Conservation (phyloP, 257 asterid species). For the Petunia axillaris region DNA sequence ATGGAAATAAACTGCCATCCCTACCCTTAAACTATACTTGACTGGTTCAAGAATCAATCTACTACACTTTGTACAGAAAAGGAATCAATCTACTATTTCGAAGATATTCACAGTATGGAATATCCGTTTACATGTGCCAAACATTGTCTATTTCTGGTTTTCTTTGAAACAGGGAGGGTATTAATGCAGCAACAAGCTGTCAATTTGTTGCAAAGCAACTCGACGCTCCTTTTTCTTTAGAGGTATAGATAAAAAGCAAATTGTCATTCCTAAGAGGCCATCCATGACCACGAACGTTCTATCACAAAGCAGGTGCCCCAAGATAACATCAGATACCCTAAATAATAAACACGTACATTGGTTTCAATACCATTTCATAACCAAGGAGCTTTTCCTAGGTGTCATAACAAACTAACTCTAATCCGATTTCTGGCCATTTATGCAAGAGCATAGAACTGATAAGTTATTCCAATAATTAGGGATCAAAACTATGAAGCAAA, state of each 20-base stretch:
- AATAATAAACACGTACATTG: not conserved
- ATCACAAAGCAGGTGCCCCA: not conserved
- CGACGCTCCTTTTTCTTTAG: not conserved
- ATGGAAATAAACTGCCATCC: conserved; percentile 35
- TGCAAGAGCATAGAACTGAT: not conserved
- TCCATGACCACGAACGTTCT: not conserved
- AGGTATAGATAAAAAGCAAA: not conserved
- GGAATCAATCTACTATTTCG: not conserved
- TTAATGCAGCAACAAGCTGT: not conserved
- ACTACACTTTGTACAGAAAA: not conserved
- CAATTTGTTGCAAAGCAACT: not conserved
- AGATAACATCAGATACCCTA: not conserved
- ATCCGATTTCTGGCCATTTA: not conserved
- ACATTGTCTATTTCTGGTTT: not conserved
- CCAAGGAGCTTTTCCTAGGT: not conserved
- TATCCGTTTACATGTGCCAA: not conserved
- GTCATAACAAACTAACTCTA: not conserved
- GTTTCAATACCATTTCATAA: not conserved
- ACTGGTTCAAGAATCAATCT: not conserved
- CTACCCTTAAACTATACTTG: conserved; percentile 23
- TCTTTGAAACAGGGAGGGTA: not conserved
- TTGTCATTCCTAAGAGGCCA: not conserved
- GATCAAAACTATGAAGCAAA: not conserved
- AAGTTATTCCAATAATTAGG: not conserved
- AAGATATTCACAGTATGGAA: not conserved